phyloP scores from a whole-genome alignment of 1,139 yeast species.

The Spathaspora sp. region DNA sequence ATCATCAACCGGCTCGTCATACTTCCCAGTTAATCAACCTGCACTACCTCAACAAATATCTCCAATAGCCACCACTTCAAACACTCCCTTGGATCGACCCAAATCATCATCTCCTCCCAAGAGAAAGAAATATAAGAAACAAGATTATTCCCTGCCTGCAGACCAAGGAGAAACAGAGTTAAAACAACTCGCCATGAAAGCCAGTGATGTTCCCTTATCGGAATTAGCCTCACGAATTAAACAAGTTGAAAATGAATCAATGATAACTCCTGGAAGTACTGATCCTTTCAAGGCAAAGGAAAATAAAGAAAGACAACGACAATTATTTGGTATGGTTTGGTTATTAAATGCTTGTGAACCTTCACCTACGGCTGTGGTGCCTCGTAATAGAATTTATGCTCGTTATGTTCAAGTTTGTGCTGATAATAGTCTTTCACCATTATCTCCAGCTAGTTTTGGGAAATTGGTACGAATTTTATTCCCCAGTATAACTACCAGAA shows the following conservation, averaged over 20 bases:
- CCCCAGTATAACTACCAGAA: conserved; percentile 75
- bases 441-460: conserved; percentile 88
- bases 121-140: conserved; percentile 30
- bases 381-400: conserved; percentile 80
- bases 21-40: not conserved
- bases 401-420: conserved; percentile 76
- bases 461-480: conserved; percentile 72
- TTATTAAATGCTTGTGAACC: conserved; percentile 67
- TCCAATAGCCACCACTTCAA: conserved; percentile 5
- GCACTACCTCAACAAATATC: conserved; percentile 9
- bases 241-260: conserved; percentile 41
- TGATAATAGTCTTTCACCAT: conserved; percentile 61
- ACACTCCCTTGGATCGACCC: conserved; percentile 1
- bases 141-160: conserved; percentile 38
- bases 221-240: conserved; percentile 53
- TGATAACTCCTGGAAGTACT: conserved; percentile 7
- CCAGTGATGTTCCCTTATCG: conserved; percentile 43
- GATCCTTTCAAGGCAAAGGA: conserved; percentile 15
- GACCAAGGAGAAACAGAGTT: conserved; percentile 45
- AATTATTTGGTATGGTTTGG: conserved; percentile 82
- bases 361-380: conserved; percentile 71
- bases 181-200: conserved; percentile 46
- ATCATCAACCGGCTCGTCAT: conserved; percentile 7
- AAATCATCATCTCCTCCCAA: conserved; percentile 2
- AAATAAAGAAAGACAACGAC: conserved; percentile 64